Percentiles rank a stretch among this genome's conserved stretches.
Conservation (phyloP, 75 land plant genomes). For the Cupressus sempervirens region DNA sequence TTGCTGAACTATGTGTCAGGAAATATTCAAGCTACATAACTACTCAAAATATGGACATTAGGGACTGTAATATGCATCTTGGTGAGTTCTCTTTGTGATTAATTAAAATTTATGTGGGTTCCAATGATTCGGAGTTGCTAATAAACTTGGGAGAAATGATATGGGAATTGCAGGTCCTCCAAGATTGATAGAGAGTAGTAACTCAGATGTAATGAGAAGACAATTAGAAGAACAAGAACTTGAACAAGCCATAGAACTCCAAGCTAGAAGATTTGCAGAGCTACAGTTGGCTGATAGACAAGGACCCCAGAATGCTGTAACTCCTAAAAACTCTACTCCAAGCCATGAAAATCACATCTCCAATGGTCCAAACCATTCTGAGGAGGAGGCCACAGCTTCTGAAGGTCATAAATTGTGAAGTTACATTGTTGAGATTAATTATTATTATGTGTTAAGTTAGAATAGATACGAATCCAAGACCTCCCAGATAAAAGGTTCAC, state of each 20-base stretch:
- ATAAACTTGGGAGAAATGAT: background rate
- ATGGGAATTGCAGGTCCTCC: slow-evolving; percentile 16
- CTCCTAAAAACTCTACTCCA: background rate
- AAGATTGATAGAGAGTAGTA: slow-evolving; percentile 30
- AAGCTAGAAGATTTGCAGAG: slow-evolving; percentile 61
- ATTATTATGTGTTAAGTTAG: too few relatives aligned
- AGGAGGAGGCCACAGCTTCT: slow-evolving; percentile 7
- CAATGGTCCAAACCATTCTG: background rate
- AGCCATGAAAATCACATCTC: background rate
- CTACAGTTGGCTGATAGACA: slow-evolving; percentile 51
- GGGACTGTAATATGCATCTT: slow-evolving; percentile 7
- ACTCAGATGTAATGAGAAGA: slow-evolving; percentile 30
- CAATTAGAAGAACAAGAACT: slow-evolving; percentile 52
- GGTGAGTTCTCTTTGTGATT: background rate
- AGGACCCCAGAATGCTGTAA: background rate
- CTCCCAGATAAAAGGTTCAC: too few relatives aligned
- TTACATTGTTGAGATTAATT: too few relatives aligned
- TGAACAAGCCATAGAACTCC: slow-evolving; percentile 73
- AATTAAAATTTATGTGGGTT: background rate
- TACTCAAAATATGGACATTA: background rate
- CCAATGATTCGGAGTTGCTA: background rate
- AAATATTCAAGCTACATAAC: slow-evolving; percentile 4
- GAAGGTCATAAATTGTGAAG: background rate
- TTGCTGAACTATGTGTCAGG: background rate
- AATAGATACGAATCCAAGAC: too few relatives aligned